These are phyloP conservation scores for Letharia columbiana DNA, from an alignment of 495 filamentous ascomycete genomes.

Conservation along the genomic window DNA sequence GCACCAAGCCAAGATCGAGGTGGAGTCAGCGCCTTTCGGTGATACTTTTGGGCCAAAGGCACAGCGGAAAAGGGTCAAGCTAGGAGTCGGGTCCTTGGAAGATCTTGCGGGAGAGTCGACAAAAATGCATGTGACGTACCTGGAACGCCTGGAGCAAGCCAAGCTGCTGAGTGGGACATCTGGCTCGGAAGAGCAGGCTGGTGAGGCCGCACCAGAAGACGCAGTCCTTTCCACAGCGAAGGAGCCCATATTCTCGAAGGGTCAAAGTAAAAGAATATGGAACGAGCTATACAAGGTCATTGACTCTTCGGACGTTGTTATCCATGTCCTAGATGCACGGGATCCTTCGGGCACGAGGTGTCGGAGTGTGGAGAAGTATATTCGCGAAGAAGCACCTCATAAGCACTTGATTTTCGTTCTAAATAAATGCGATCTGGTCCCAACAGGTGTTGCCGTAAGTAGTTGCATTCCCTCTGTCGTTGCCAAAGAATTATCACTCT, in stretches of 20 bases:
- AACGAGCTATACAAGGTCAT: conserved; percentile 99
- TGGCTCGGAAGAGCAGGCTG: conserved; percentile 41
- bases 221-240: conserved; percentile 56
- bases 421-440: conserved; percentile 96
- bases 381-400: conserved; percentile 84
- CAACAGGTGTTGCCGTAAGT: conserved; percentile 89
- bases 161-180: conserved; percentile 61
- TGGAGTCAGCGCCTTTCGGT: conserved; percentile 76
- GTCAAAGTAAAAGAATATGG: conserved; percentile 91
- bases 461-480: conserved; percentile 17
- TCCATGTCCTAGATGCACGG: conserved; percentile 89
- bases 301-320: conserved; percentile 89
- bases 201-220: conserved; percentile 41
- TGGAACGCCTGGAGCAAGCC: conserved; percentile 66
- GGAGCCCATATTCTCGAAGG: conserved; percentile 89
- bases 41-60: conserved; percentile 91
- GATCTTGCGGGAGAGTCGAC: conserved; percentile 73
- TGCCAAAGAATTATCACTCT: not conserved
- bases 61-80: conserved; percentile 82
- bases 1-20: conserved; percentile 87
- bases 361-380: conserved; percentile 79
- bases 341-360: conserved; percentile 88
- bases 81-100: conserved; percentile 67
- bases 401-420: conserved; percentile 89
- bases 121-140: conserved; percentile 68